Conservation (phyloP, 1,139 yeast species). For the Candida freyschussii region DNA sequence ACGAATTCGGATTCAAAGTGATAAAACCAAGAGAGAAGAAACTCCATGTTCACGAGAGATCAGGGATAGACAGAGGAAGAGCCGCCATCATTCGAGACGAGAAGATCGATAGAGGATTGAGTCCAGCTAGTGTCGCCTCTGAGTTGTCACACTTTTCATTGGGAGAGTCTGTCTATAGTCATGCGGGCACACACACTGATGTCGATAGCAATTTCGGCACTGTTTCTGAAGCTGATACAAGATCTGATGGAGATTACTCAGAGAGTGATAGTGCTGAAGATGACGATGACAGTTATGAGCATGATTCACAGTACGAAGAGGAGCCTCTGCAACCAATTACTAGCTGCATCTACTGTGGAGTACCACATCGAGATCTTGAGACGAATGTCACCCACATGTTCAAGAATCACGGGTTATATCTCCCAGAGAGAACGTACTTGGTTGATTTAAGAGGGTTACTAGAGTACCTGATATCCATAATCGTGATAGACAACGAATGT, state of each 20-base stretch:
- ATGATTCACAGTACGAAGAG: conserved; percentile 29
- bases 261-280: conserved; percentile 10
- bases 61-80: conserved; percentile 14
- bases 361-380: conserved; percentile 40
- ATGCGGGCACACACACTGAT: conserved; percentile 30
- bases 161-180: conserved; percentile 49
- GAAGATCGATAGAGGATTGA: conserved; percentile 30
- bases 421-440: conserved; percentile 76
- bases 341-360: conserved; percentile 42
- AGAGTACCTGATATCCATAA: conserved; percentile 70
- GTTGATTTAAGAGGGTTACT: conserved; percentile 68
- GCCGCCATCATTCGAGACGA: conserved; percentile 2
- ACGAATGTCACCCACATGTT: conserved; percentile 75
- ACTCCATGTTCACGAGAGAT: conserved; percentile 42
- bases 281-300: conserved; percentile 30
- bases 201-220: conserved; percentile 40
- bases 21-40: conserved; percentile 28
- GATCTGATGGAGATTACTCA: conserved; percentile 32
- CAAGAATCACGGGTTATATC: conserved; percentile 70
- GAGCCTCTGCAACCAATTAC: conserved; percentile 29
- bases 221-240: conserved; percentile 45
- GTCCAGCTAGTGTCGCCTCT: conserved; percentile 52
- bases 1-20: conserved; percentile 61
- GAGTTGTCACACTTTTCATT: conserved; percentile 62
- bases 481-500: conserved; percentile 84